Conservation (phyloP, 352 stramenopile genomes). For the Phytophthora idaei region DNA sequence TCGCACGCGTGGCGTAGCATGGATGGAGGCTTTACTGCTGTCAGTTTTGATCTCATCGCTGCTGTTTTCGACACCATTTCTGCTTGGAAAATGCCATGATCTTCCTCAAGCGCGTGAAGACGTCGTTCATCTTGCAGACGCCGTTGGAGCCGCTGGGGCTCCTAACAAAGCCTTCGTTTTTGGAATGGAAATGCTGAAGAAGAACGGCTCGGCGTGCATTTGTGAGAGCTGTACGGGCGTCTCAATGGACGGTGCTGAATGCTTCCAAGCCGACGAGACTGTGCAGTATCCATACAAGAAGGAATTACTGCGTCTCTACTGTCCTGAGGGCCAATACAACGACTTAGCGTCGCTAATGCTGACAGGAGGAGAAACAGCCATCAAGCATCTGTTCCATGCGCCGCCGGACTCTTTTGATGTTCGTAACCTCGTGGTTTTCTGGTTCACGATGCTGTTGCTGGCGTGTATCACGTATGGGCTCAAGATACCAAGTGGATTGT, state of each 20-base stretch:
- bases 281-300: slow-evolving; percentile 83
- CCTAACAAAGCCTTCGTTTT: slow-evolving; percentile 72
- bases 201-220: slow-evolving; percentile 72
- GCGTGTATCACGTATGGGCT: slow-evolving; percentile 96
- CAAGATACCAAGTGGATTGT: slow-evolving; percentile 96
- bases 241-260: slow-evolving; percentile 56
- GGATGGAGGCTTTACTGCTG: slow-evolving; percentile 64
- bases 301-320: slow-evolving; percentile 95
- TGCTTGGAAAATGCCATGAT: slow-evolving; percentile 69
- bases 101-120: slow-evolving; percentile 64
- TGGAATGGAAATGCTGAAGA: slow-evolving; percentile 69
- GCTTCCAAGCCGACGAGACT: slow-evolving; percentile 71
- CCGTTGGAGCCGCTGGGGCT: slow-evolving; percentile 22
- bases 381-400: slow-evolving; percentile 96
- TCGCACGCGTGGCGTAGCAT: slow-evolving; percentile 55
- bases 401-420: slow-evolving; percentile 78
- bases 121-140: slow-evolving; percentile 51
- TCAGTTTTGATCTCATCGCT: slow-evolving; percentile 67
- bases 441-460: slow-evolving; percentile 70
- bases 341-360: slow-evolving; percentile 97
- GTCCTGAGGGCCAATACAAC: slow-evolving; percentile 96
- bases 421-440: slow-evolving; percentile 78
- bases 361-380: slow-evolving; percentile 92
- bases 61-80: slow-evolving; percentile 64
- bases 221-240: slow-evolving; percentile 68